phyloP scores from a whole-genome alignment of 1,284 basidiomycete species.

The Baeospora myosura region DNA sequence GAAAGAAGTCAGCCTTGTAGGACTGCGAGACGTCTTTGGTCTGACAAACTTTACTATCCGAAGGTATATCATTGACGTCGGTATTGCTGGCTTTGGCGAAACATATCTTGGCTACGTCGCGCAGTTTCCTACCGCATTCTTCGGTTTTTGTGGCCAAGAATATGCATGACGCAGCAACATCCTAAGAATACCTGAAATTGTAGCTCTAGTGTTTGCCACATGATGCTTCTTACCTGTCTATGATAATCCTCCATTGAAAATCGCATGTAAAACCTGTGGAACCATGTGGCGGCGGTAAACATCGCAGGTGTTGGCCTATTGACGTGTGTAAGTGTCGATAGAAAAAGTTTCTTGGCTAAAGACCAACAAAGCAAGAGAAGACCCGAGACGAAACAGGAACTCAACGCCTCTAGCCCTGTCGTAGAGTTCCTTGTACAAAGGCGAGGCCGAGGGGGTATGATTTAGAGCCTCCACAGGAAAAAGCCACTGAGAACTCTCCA shows the following conservation, averaged over 20 bases:
- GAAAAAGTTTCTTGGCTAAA: conserved; percentile 10
- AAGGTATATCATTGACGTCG: conserved; percentile 48
- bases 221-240: conserved; percentile 51
- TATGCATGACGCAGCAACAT: conserved; percentile 83
- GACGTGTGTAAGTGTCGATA: conserved; percentile 11
- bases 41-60: conserved; percentile 51
- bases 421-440: conserved; percentile 61
- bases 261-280: conserved; percentile 94
- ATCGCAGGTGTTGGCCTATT: conserved; percentile 68
- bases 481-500: conserved; percentile 76
- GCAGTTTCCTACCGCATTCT: conserved; percentile 81
- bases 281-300: conserved; percentile 82
- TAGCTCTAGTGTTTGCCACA: background rate
- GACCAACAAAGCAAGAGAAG: conserved; percentile 65
- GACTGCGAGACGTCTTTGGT: background rate
- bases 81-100: conserved; percentile 57
- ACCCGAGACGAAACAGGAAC: conserved; percentile 72
- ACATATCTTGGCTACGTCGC: conserved; percentile 73
- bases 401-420: conserved; percentile 73
- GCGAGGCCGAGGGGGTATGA: conserved; percentile 51
- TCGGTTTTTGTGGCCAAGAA: conserved; percentile 91
- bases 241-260: conserved; percentile 80
- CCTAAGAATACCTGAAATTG: conserved; percentile 33
- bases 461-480: conserved; percentile 55
- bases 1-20: conserved; percentile 8